These are phyloP conservation scores for Rhodocollybia butyracea DNA, from an alignment of 768 basidiomycete genomes.

Conservation along the genomic window DNA sequence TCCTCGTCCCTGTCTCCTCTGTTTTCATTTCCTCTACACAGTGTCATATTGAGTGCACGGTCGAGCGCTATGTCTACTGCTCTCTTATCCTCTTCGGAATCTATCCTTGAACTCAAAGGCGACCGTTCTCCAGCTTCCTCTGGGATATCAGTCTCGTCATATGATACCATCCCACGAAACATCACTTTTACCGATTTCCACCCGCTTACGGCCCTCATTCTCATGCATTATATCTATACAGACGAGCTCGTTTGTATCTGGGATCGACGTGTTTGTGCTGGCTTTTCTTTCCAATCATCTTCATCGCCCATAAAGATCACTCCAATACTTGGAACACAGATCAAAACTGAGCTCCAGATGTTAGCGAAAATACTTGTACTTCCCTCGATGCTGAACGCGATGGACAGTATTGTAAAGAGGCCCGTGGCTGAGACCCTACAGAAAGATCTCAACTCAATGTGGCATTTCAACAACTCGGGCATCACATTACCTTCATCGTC, in stretches of 20 bases:
- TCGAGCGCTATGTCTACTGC: neutral
- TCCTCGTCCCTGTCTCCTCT: neutral
- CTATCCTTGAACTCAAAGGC: neutral
- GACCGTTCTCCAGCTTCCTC: slow-evolving; percentile 21
- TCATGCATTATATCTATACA: slow-evolving; percentile 85
- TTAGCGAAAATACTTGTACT: slow-evolving; percentile 63
- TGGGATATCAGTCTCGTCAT: slow-evolving; percentile 28
- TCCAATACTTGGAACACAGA: slow-evolving; percentile 25
- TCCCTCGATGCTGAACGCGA: slow-evolving; percentile 43
- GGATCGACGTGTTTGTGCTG: slow-evolving; percentile 65
- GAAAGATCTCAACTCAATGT: slow-evolving; percentile 46
- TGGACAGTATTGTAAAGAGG: slow-evolving; percentile 63
- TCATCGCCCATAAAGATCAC: slow-evolving; percentile 34
- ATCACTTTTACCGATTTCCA: slow-evolving; percentile 54
- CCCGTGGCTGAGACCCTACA: slow-evolving; percentile 45
- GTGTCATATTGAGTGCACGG: neutral
- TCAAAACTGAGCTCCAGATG: slow-evolving; percentile 61
- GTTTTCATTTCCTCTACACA: neutral
- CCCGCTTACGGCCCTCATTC: slow-evolving; percentile 65
- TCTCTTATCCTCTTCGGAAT: neutral
- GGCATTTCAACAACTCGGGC: slow-evolving; percentile 14
- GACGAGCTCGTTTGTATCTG: slow-evolving; percentile 81
- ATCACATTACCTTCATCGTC: neutral
- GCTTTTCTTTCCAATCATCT: slow-evolving; percentile 27
- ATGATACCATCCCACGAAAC: slow-evolving; percentile 11